Base-by-base conservation (phyloP, 768 basidiomycete genomes). In the Coprinellus aureogranulatus region DNA sequence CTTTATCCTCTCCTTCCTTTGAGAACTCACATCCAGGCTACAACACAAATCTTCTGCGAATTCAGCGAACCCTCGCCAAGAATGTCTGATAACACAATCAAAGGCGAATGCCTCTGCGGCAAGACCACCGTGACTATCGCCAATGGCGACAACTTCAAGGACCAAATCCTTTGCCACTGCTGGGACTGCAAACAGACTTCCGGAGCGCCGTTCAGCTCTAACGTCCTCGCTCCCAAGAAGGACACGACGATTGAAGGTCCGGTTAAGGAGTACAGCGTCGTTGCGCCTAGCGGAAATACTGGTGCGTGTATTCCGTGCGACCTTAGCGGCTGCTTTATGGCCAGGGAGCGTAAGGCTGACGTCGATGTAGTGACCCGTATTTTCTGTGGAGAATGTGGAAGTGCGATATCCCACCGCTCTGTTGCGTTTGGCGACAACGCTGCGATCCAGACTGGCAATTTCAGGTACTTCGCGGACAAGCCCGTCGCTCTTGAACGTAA, bases 121-220 rank as follows among this genome's bases (percentile, higher is more conserved):
- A 60, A 72, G 61, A 67, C 68, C 26, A 73, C 64, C 30, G 59
- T 75, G 41, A 46, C 3, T 23, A 54, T 62, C 42, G 54, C 59
- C 16, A 59, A 72, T 49, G 56, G 60, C 11, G 68, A 67, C n/a
- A 59, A 58, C n/a, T 66, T 66, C 45, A 50, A 54, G 2, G 63
- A 65, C 31, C 73, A 75, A 72, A 65, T 73, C 46, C 40, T 72
- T 30, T 76, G 75, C 58, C 75, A 76, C 63, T 76, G 75, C 66
- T 57, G 55, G 28, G 75, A 75, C 58, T 76, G 75, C 64, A 66
- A 67, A 44, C 68, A 72, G 51, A 72, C 72, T 34, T 72, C 70
- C 51, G 75, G 75, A n/a, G 72, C 72, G 51, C 72, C 72, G 5
- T 76, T 71, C 66, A 72, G 70, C 63, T 73, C 74, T 61, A 75